phyloP scores from a whole-genome alignment of 148 eudicot genomes.

The Chenopodium quinoa region DNA sequence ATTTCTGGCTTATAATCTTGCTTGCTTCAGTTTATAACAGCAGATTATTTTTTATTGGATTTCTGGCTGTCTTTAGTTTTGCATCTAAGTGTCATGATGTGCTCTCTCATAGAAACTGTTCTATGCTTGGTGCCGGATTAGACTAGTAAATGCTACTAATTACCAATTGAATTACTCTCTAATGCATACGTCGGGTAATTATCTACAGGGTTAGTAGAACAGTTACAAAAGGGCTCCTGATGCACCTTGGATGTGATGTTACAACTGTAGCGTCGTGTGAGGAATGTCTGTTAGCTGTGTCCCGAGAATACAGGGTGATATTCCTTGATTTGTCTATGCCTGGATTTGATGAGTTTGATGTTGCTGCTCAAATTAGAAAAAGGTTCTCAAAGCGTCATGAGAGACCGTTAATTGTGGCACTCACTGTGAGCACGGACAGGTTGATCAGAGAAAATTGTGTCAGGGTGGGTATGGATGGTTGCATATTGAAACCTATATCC shows the following conservation, averaged over 20 bases:
- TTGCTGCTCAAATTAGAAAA: slow-evolving; percentile 53
- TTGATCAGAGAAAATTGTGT: slow-evolving; percentile 54
- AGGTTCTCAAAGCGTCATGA: slow-evolving; percentile 52
- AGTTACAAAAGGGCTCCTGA: slow-evolving; percentile 69
- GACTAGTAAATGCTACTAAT: background rate
- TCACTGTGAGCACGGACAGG: slow-evolving; percentile 59
- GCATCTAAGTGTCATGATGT: background rate
- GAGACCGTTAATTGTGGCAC: slow-evolving; percentile 62
- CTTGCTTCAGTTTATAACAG: background rate
- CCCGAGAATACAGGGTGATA: slow-evolving; percentile 60
- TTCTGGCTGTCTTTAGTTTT: background rate
- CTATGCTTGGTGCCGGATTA: background rate
- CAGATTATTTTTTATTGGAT: background rate
- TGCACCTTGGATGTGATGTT: slow-evolving; percentile 84
- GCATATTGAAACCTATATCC: slow-evolving; percentile 70
- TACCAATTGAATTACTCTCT: background rate
- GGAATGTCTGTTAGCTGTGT: slow-evolving; percentile 56
- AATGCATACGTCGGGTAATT: slow-evolving; percentile 3
- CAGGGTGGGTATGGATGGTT: slow-evolving; percentile 78
- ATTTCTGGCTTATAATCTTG: background rate
- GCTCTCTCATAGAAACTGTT: background rate
- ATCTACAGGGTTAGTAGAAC: slow-evolving; percentile 71
- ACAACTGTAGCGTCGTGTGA: slow-evolving; percentile 53
- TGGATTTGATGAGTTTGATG: slow-evolving; percentile 56
- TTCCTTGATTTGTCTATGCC: slow-evolving; percentile 60